Conservation (phyloP, 495 filamentous ascomycete species). For the Penicillium salamii region DNA sequence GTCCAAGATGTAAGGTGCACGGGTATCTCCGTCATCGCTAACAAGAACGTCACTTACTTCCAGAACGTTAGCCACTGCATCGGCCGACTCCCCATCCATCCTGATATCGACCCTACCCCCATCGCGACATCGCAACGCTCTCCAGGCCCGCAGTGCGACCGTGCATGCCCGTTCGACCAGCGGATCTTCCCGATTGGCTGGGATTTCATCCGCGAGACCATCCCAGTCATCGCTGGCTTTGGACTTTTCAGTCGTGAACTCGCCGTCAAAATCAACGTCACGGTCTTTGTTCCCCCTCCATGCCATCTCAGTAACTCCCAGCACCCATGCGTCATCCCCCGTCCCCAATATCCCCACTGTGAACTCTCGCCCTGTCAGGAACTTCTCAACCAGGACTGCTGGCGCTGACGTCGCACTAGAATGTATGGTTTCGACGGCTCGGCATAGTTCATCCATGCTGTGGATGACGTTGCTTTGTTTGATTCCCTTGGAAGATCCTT, state of each 20-base stretch:
- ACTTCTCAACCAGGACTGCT: constrained; percentile 23
- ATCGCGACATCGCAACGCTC: background rate
- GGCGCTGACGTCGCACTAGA: constrained; percentile 6
- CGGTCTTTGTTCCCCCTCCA: background rate
- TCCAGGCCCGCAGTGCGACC: background rate
- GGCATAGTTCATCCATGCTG: constrained; percentile 2
- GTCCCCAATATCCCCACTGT: constrained; percentile 25
- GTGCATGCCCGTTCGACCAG: background rate
- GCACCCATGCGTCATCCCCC: constrained; percentile 5
- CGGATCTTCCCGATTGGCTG: constrained; percentile 13
- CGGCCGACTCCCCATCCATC: background rate
- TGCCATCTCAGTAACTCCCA: background rate
- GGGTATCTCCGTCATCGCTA: background rate
- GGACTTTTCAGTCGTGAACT: background rate
- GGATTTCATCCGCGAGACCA: constrained; percentile 12
- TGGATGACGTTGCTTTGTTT: constrained; percentile 17
- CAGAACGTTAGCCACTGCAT: background rate
- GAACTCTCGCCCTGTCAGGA: constrained; percentile 22
- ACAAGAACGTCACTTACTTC: constrained; percentile 1
- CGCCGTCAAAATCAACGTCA: background rate
- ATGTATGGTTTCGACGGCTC: constrained; percentile 1
- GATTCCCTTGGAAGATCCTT: constrained; percentile 20
- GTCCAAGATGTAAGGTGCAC: too few species aligned
- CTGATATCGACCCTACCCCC: background rate
- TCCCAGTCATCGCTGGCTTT: constrained; percentile 1